Evolutionary conservation across 2,329 filamentous ascomycete species (phyloP).

Genomic region (Claviceps africana): DNA sequence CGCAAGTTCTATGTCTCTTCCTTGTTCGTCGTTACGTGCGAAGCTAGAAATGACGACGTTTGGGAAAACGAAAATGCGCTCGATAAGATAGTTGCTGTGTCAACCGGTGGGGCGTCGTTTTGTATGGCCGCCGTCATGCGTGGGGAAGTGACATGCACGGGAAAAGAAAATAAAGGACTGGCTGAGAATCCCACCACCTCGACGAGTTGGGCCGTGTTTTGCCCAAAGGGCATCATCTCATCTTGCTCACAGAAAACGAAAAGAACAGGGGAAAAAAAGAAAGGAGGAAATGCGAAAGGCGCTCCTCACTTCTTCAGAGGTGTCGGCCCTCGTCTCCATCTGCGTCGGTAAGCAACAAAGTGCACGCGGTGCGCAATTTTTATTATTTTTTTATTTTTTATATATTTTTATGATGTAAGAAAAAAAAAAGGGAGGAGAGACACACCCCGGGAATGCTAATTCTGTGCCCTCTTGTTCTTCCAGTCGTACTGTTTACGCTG

Average conservation of each 20-base stretch:
- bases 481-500: conserved; percentile 63
- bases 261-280: background rate
- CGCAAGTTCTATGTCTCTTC: background rate
- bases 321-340: conserved; percentile 52
- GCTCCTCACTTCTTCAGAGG: conserved; percentile 55
- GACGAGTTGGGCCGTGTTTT: no score
- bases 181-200: no score
- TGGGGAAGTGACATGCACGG: background rate
- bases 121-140: no score
- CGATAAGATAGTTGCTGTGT: conserved; percentile 32
- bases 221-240: no score
- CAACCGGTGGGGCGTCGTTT: conserved; percentile 15
- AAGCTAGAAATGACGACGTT: background rate
- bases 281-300: conserved; percentile 23
- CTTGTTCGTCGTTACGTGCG: no score
- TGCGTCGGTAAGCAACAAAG: conserved; percentile 38
- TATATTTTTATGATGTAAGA: no score
- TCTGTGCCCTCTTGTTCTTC: background rate
- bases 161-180: no score
- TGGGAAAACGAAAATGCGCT: conserved; percentile 4
- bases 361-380: background rate
- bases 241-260: no score
- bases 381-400: background rate
- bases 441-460: conserved; percentile 8
- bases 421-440: background rate